A percentile compares a stretch with the other conserved stretches of the same genome.
phyloP scores from a whole-genome alignment of 2,329 filamentous ascomycete genomes.

The Pestalotiopsis sp. region DNA sequence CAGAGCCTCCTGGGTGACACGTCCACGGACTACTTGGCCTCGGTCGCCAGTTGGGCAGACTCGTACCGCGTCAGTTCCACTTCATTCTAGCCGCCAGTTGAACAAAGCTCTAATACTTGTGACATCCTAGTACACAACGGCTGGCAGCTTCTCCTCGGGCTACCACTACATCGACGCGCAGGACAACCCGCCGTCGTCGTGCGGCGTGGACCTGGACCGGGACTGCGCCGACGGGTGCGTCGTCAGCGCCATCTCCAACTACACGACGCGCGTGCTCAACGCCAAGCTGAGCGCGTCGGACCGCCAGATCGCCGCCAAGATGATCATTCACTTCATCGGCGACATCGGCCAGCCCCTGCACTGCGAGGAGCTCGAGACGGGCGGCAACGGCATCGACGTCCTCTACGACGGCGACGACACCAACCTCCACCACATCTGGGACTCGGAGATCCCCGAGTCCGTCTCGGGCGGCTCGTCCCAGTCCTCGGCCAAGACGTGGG shows the following conservation, averaged over 20 bases:
- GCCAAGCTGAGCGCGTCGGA: slow-evolving; percentile 25
- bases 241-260: slow-evolving; percentile 51
- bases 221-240: slow-evolving; percentile 67
- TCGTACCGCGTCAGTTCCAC: slow-evolving; percentile 32
- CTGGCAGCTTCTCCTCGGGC: slow-evolving; percentile 42
- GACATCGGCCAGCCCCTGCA: slow-evolving; percentile 59
- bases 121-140: slow-evolving; percentile 35
- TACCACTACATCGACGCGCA: slow-evolving; percentile 54
- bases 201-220: slow-evolving; percentile 57
- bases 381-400: slow-evolving; percentile 59
- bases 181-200: slow-evolving; percentile 58
- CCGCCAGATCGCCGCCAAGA: slow-evolving; percentile 38
- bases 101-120: not conserved
- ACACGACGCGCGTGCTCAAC: slow-evolving; percentile 29
- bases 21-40: slow-evolving; percentile 46
- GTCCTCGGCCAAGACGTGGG: slow-evolving; percentile 38
- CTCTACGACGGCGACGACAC: slow-evolving; percentile 49
- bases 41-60: slow-evolving; percentile 52
- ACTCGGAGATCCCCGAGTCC: slow-evolving; percentile 55
- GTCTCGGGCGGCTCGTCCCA: slow-evolving; percentile 36
- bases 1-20: slow-evolving; percentile 43
- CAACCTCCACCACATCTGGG: slow-evolving; percentile 64
- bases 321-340: slow-evolving; percentile 46
- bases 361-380: slow-evolving; percentile 50
- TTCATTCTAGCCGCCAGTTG: not conserved